Conservation (phyloP, 2,329 filamentous ascomycete genomes). For the Hymenoscyphus linearis region DNA sequence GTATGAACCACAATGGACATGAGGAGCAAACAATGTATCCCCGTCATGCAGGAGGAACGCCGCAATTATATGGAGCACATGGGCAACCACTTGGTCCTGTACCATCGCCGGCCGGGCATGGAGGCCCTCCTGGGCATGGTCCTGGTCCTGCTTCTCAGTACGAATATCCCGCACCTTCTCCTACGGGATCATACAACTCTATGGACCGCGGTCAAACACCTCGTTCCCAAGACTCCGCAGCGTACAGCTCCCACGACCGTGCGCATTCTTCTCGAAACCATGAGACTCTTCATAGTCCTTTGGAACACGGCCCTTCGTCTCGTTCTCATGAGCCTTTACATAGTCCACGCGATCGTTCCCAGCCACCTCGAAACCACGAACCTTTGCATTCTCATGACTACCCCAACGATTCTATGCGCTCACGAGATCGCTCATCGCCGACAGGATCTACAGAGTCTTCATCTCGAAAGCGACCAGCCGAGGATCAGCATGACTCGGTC, state of each 20-base stretch:
- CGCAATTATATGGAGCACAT: slow-evolving; percentile 35
- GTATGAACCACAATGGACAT: slow-evolving; percentile 32
- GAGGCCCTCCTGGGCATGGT: slow-evolving; percentile 1
- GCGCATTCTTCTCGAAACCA: not conserved
- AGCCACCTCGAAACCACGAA: not conserved
- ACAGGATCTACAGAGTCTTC: slow-evolving; percentile 9
- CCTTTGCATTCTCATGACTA: not conserved
- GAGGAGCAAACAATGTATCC: slow-evolving; percentile 31
- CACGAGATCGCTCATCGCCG: not conserved
- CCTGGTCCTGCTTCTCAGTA: slow-evolving; percentile 15
- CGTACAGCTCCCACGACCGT: slow-evolving; percentile 1
- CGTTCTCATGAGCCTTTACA: slow-evolving; percentile 3
- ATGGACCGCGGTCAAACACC: slow-evolving; percentile 15
- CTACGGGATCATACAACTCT: slow-evolving; percentile 30
- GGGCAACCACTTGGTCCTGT: slow-evolving; percentile 34
- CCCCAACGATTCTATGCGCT: not conserved
- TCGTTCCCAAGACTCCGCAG: slow-evolving; percentile 14
- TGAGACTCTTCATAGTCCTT: not conserved
- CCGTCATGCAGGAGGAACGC: slow-evolving; percentile 13
- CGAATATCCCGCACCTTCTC: slow-evolving; percentile 31
- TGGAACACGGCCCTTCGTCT: not conserved
- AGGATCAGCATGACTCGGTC: slow-evolving; percentile 31
- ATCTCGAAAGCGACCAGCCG: slow-evolving; percentile 29
- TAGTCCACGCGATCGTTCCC: slow-evolving; percentile 1
- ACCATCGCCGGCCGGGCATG: slow-evolving; percentile 13